phyloP scores from a whole-genome alignment of 2,329 filamentous ascomycete genomes.

The Cytospora piceae region DNA sequence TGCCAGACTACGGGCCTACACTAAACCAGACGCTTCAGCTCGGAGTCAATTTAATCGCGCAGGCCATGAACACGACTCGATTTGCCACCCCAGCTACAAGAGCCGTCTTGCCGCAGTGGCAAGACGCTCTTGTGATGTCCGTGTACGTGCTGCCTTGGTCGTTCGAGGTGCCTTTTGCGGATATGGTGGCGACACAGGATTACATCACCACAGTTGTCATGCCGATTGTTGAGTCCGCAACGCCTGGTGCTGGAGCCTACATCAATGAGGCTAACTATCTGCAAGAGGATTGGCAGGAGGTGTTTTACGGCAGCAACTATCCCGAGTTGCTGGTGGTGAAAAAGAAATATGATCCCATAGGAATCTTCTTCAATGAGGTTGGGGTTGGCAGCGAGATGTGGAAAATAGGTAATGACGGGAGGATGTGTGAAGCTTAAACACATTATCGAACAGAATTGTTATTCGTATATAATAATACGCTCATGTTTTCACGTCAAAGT shows the following conservation, averaged over 20 bases:
- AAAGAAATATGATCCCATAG: constrained; percentile 38
- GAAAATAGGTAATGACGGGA: constrained; percentile 46
- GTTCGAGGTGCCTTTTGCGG: constrained; percentile 30
- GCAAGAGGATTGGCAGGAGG: constrained; percentile 38
- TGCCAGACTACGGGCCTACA: constrained; percentile 40
- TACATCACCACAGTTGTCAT: constrained; percentile 40
- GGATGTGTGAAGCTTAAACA: constrained; percentile 36
- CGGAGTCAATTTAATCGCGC: constrained; percentile 40
- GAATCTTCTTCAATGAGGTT: constrained; percentile 38
- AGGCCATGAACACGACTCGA: constrained; percentile 28
- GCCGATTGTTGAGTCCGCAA: constrained; percentile 35
- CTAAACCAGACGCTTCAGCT: constrained; percentile 39
- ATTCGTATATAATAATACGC: too few relatives aligned
- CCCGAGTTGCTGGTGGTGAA: constrained; percentile 37
- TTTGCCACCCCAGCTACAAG: constrained; percentile 36
- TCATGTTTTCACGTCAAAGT: too few relatives aligned
- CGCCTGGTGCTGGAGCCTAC: constrained; percentile 35
- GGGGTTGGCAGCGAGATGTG: constrained; percentile 38
- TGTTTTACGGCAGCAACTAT: constrained; percentile 41
- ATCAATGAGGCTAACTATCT: constrained; percentile 40
- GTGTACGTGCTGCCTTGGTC: constrained; percentile 38
- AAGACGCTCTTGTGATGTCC: constrained; percentile 40
- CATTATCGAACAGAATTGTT: too few relatives aligned
- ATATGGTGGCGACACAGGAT: constrained; percentile 37
- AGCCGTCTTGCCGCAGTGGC: constrained; percentile 46